Evolutionary conservation across 331 rosid species (phyloP).

Genomic region (Pyrus hybrid): DNA sequence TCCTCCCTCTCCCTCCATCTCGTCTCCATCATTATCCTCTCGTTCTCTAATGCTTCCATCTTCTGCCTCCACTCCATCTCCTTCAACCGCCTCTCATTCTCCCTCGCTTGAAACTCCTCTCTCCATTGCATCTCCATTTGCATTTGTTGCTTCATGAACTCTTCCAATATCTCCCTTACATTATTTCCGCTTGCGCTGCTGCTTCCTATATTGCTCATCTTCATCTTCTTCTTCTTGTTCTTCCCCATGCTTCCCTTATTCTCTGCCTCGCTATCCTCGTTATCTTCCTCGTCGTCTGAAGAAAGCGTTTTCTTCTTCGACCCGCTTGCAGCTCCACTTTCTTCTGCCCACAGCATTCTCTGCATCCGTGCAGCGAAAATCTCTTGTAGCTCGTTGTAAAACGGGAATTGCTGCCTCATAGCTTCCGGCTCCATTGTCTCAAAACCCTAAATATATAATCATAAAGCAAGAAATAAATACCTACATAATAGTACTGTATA

Average conservation of each 20-base stretch:
- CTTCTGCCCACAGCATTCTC: constrained; percentile 77
- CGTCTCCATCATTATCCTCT: constrained; percentile 73
- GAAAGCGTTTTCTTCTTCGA: constrained; percentile 60
- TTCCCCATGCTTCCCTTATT: constrained; percentile 27
- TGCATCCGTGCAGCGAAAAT: constrained; percentile 57
- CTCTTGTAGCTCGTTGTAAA: constrained; percentile 65
- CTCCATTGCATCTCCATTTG: constrained; percentile 77
- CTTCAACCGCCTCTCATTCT: constrained; percentile 60
- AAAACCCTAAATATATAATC: constrained; percentile 56
- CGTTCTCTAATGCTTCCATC: constrained; percentile 80
- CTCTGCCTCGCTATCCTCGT: constrained; percentile 33
- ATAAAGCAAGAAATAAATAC: neutral
- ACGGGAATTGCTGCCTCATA: constrained; percentile 73
- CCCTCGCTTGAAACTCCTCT: constrained; percentile 70
- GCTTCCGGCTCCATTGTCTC: constrained; percentile 71
- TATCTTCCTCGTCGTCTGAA: constrained; percentile 56
- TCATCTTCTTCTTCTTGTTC: constrained; percentile 31
- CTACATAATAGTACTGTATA: neutral
- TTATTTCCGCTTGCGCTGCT: neutral
- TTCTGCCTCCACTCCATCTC: constrained; percentile 85
- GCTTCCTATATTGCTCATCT: constrained; percentile 8
- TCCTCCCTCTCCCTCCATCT: constrained; percentile 95
- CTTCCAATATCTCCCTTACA: constrained; percentile 65
- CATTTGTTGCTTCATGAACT: constrained; percentile 78
- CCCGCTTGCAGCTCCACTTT: constrained; percentile 33